Percentiles rank a stretch among this genome's conserved stretches.
Evolutionary conservation across 2,329 filamentous ascomycete species (phyloP).

Genomic region (Ambrosiella xylebori): DNA sequence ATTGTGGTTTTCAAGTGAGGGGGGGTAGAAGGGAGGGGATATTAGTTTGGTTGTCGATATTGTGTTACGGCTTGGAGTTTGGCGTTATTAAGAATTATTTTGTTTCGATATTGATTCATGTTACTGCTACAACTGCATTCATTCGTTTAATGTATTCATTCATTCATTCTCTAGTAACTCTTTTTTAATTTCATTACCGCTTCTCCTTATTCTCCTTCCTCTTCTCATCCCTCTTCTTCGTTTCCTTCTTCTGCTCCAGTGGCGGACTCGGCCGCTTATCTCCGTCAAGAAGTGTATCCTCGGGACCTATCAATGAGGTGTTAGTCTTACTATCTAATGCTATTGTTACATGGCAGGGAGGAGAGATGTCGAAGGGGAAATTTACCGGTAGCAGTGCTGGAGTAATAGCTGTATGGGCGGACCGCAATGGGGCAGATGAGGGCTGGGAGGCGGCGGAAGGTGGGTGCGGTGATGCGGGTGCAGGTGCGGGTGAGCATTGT

Average conservation of each 20-base stretch:
- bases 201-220: background rate
- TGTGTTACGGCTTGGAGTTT: background rate
- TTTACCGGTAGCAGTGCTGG: background rate
- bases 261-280: background rate
- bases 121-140: background rate
- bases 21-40: background rate
- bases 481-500: no score
- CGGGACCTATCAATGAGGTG: background rate
- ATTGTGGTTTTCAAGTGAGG: constrained; percentile 62
- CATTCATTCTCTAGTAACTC: background rate
- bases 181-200: background rate
- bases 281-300: background rate
- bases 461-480: no score
- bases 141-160: background rate
- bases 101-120: no score
- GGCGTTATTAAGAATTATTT: background rate
- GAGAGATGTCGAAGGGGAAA: background rate
- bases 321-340: no score
- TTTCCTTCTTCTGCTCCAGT: background rate
- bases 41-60: background rate
- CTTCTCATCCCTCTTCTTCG: background rate
- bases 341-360: background rate
- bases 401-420: background rate
- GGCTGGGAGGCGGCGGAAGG: no score
- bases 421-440: no score